These are phyloP conservation scores for Podospora conica DNA, from an alignment of 495 filamentous ascomycete species.

Conservation along the genomic window DNA sequence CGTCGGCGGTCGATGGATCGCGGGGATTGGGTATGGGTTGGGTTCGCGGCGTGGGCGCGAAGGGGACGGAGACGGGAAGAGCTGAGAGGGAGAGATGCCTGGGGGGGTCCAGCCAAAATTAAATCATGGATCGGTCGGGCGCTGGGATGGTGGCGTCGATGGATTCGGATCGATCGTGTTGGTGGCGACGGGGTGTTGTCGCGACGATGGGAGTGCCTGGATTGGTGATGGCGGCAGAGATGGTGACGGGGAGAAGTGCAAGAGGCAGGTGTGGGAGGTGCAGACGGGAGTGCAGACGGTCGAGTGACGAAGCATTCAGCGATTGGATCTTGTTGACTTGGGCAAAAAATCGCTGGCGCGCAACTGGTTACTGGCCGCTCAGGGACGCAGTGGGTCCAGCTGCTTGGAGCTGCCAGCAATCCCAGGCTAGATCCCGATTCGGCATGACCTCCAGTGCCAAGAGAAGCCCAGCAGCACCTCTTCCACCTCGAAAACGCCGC, in stretches of 20 bases:
- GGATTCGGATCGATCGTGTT: background rate
- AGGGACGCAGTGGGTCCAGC: slow-evolving; percentile 10
- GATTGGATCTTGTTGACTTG: slow-evolving; percentile 38
- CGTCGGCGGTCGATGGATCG: slow-evolving; percentile 12
- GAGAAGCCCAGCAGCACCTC: background rate
- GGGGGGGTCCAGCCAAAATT: no score
- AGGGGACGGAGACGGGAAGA: background rate
- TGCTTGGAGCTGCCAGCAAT: slow-evolving; percentile 14
- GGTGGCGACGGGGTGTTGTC: background rate
- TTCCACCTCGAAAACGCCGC: background rate
- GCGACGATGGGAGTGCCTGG: background rate
- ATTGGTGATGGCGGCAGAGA: slow-evolving; percentile 1
- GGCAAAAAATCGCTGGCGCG: slow-evolving; percentile 24
- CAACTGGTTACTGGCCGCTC: slow-evolving; percentile 22
- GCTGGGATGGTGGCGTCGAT: background rate
- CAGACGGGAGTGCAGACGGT: slow-evolving; percentile 16
- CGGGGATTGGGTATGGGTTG: background rate
- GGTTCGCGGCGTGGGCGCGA: background rate
- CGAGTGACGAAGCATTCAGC: slow-evolving; percentile 31
- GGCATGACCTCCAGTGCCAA: slow-evolving; percentile 7
- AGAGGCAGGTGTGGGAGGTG: background rate
- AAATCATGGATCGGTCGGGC: background rate
- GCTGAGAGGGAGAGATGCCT: background rate
- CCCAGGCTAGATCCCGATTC: slow-evolving; percentile 18
- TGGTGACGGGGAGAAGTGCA: background rate